Percentiles rank a stretch among this genome's conserved stretches.
phyloP scores from a whole-genome alignment of 495 filamentous ascomycete species.

The Halenospora varia region DNA sequence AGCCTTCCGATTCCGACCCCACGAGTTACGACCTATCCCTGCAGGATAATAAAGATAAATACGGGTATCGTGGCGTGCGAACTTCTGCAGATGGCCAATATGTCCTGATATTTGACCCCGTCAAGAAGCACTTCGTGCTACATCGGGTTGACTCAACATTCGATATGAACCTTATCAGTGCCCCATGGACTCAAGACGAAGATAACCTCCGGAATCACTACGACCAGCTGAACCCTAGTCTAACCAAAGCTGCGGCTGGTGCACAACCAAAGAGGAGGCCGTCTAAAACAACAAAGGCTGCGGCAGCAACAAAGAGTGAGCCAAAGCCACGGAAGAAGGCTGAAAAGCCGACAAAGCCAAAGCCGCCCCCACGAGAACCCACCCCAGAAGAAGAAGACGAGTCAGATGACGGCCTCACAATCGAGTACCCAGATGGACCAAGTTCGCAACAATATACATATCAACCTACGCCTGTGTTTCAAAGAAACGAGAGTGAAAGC shows the following conservation, averaged over 20 bases:
- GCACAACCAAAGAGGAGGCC: slow-evolving; percentile 13
- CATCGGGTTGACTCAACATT: slow-evolving; percentile 54
- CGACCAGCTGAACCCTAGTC: slow-evolving; percentile 11
- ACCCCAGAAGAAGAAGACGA: slow-evolving; percentile 27
- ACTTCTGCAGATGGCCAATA: slow-evolving; percentile 45
- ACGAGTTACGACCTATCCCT: slow-evolving; percentile 35
- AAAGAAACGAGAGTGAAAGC: slow-evolving; percentile 14
- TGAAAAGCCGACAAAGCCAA: slow-evolving; percentile 20
- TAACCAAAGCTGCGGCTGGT: slow-evolving; percentile 1
- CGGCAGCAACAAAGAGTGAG: slow-evolving; percentile 8
- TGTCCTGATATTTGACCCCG: slow-evolving; percentile 51
- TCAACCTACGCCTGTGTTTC: slow-evolving; percentile 14
- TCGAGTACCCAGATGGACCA: slow-evolving; percentile 24
- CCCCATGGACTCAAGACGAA: slow-evolving; percentile 21
- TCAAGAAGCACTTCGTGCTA: slow-evolving; percentile 50
- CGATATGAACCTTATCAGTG: slow-evolving; percentile 48
- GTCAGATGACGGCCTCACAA: slow-evolving; percentile 25
- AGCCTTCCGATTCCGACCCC: slow-evolving; percentile 29
- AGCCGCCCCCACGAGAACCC: slow-evolving; percentile 20
- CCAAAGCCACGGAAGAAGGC: slow-evolving; percentile 17
- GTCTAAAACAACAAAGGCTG: slow-evolving; percentile 11
- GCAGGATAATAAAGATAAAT: slow-evolving; percentile 42
- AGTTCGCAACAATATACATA: slow-evolving; percentile 5
- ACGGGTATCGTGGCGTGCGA: slow-evolving; percentile 45
- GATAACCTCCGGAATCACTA: slow-evolving; percentile 18